Conservation (phyloP, 2,329 filamentous ascomycete genomes). For the Lojkania enalia region DNA sequence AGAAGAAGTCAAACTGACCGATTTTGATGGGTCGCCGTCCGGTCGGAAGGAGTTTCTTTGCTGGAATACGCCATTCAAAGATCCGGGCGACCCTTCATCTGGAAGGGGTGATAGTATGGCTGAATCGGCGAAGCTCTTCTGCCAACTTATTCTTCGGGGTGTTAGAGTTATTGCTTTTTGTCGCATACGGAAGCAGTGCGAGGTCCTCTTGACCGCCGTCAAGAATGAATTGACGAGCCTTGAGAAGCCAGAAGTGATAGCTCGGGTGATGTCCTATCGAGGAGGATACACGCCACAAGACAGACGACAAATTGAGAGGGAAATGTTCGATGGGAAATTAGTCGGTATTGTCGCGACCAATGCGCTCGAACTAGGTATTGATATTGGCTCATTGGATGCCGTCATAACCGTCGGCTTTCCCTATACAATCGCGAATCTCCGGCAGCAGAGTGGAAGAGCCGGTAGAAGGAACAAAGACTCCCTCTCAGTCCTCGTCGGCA, state of each 20-base stretch:
- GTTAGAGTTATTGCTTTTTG: conserved; percentile 94
- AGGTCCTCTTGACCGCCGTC: conserved; percentile 78
- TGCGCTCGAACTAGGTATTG: conserved; percentile 89
- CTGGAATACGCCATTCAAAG: conserved; percentile 96
- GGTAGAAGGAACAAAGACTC: conserved; percentile 93
- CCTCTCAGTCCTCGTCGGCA: conserved; percentile 84
- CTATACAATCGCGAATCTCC: conserved; percentile 90
- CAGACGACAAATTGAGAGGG: conserved; percentile 80
- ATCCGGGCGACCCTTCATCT: conserved; percentile 82
- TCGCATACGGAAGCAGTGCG: conserved; percentile 83
- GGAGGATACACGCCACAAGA: conserved; percentile 95
- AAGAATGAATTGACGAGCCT: conserved; percentile 74
- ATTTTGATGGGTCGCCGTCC: conserved; percentile 90
- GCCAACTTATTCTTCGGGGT: conserved; percentile 82
- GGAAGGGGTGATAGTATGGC: conserved; percentile 80
- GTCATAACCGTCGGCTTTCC: conserved; percentile 94
- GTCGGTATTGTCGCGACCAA: conserved; percentile 93
- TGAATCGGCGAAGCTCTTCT: conserved; percentile 89
- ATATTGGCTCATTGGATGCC: conserved; percentile 91
- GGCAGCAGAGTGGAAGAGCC: conserved; percentile 92
- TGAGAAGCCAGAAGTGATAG: conserved; percentile 73
- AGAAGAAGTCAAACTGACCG: conserved; percentile 76
- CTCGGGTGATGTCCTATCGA: conserved; percentile 90
- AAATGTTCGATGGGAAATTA: conserved; percentile 96
- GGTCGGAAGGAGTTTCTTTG: conserved; percentile 93